Percentiles rank a stretch among this genome's conserved stretches.
Conservation (phyloP, 129 eudicot species). For the Helianthus annuus region HanXRQr2.0-SUNRISE NC_035446.2:11815831-11816330, state of each 20-base stretch:
- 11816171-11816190: not conserved
- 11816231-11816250: constrained; percentile 86
- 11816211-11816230: constrained; percentile 81
- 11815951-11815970: constrained; percentile 67
- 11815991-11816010: constrained; percentile 82
- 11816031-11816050: constrained; percentile 73
- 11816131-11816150: not conserved
- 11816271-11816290: constrained; percentile 82
- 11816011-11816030: constrained; percentile 69
- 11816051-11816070: constrained; percentile 73
- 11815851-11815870: not conserved
- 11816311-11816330: constrained; percentile 70
- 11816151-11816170: not conserved
- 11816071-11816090: constrained; percentile 70
- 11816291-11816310: constrained; percentile 74
- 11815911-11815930: constrained; percentile 75
- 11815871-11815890: not conserved
- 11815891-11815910: constrained; percentile 33
- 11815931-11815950: constrained; percentile 56
- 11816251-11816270: constrained; percentile 87
- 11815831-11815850: not conserved
- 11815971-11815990: constrained; percentile 84
- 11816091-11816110: constrained; percentile 91
- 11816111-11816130: constrained; percentile 49
- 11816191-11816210: constrained; percentile 68